A percentile compares a stretch with the other conserved stretches of the same genome.
Conservation (phyloP, 2,329 filamentous ascomycete species). For the Fusarium sp. region DNA sequence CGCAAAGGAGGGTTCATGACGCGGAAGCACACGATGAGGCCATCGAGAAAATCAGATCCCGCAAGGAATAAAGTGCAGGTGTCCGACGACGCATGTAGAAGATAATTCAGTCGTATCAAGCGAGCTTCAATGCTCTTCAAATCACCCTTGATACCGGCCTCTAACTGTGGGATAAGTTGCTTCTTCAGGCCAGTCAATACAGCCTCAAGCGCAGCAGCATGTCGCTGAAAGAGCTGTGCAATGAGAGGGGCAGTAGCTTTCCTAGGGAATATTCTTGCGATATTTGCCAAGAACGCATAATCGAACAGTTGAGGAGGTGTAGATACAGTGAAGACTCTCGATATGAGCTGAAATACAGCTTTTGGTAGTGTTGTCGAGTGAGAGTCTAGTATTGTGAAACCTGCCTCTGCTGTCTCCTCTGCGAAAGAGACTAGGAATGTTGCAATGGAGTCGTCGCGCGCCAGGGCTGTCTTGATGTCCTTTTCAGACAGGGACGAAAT, state of each 20-base stretch:
- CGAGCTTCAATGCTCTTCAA: constrained; percentile 63
- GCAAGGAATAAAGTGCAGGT: constrained; percentile 74
- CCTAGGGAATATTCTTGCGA: constrained; percentile 74
- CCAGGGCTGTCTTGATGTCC: constrained; percentile 62
- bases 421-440: constrained; percentile 76
- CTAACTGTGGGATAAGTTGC: constrained; percentile 69
- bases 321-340: constrained; percentile 60
- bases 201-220: constrained; percentile 60
- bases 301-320: constrained; percentile 62
- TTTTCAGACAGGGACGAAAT: constrained; percentile 68
- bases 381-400: constrained; percentile 47
- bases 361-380: constrained; percentile 64
- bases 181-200: constrained; percentile 70
- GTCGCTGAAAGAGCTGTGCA: constrained; percentile 60
- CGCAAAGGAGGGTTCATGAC: constrained; percentile 71
- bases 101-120: constrained; percentile 68
- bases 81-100: constrained; percentile 69
- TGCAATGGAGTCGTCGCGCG: constrained; percentile 66
- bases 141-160: constrained; percentile 66
- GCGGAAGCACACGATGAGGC: constrained; percentile 72
- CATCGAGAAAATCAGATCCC: constrained; percentile 88
- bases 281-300: constrained; percentile 75
- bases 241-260: constrained; percentile 65
- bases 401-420: constrained; percentile 60
- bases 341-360: constrained; percentile 70